Base-by-base conservation (phyloP, 2,329 filamentous ascomycete species). In the Lasiodiplodia hormozganensis region DNA sequence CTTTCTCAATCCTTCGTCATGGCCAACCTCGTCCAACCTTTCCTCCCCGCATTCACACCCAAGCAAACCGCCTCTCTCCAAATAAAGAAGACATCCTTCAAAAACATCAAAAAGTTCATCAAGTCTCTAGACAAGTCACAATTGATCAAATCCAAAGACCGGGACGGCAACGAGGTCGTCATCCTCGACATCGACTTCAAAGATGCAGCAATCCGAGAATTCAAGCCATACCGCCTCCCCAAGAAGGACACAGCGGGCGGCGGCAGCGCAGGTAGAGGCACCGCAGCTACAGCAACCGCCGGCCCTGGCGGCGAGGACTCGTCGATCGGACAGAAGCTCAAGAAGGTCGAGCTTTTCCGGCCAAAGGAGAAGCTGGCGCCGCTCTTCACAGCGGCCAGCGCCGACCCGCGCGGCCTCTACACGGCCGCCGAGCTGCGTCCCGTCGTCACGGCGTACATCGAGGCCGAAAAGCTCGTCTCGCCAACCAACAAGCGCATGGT, bases 21-120 rank as follows among this genome's bases (percentile, higher is more conserved):
- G 76, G 85, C 88, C 10, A 86, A 85, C 66, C 82, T 91, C 67
- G 85, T 91, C 23, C 87, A 89, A n/a, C 89, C 89, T 1, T 90
- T 88, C 73, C 83, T 92, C 2, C 89, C 89, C 2, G 83, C 87
- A 23, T 85, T 84, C 74, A 86, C 84, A 12, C 79, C 86, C 5
- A 81, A 84, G 23, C 84, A 88, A 73, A 82, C 83, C 2, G 85
- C 85, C 68, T 87, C 83, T 69, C 85, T 89, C 65, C 87, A 89
- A 71, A 89, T 91, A 77, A 91, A 91, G 74, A 91, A 91, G 78
- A 89, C 88, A 3, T 89, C 86, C 70, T 91, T 87, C 87, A 91
- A 91, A 79, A 91, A 87, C 70, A 85, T 89, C 69, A 89, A 88
- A 74, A 91, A 90, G 72, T 91, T 91, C 75, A 86, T 91, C 78